phyloP scores from a whole-genome alignment of 257 asterid species.

The Solanum pinnatisectum region DNA sequence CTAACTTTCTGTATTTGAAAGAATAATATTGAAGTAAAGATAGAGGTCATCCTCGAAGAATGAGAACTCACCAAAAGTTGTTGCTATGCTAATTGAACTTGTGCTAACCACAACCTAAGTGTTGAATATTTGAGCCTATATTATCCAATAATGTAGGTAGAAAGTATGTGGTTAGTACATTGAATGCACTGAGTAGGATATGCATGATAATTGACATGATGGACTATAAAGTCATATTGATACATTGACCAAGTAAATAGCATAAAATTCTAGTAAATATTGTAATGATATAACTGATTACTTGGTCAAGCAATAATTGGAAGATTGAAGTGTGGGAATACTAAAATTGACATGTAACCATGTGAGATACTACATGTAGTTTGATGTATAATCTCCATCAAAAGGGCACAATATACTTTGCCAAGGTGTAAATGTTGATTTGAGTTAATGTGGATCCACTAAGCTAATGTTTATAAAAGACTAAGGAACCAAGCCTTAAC shows the following conservation, averaged over 20 bases:
- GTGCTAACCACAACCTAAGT: neutral
- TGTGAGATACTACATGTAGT: neutral
- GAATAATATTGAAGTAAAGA: neutral
- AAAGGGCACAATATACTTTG: neutral
- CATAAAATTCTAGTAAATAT: neutral
- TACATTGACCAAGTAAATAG: neutral
- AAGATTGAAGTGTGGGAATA: neutral
- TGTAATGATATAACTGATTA: neutral
- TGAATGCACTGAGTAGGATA: too few relatives aligned
- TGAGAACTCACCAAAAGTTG: neutral
- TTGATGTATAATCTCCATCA: neutral
- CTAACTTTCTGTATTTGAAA: too few relatives aligned
- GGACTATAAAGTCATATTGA: neutral
- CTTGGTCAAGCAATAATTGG: neutral
- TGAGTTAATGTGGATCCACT: too few relatives aligned
- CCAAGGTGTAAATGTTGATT: too few relatives aligned
- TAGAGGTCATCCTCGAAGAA: neutral
- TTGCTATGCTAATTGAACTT: neutral
- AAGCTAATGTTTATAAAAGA: too few relatives aligned
- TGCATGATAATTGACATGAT: neutral
- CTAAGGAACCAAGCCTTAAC: too few relatives aligned
- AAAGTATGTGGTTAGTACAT: neutral
- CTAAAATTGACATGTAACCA: neutral
- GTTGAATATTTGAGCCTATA: neutral
- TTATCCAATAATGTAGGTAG: neutral